Base-by-base conservation (phyloP, 2,329 filamentous ascomycete genomes). In the Microdochium nivale region DNA sequence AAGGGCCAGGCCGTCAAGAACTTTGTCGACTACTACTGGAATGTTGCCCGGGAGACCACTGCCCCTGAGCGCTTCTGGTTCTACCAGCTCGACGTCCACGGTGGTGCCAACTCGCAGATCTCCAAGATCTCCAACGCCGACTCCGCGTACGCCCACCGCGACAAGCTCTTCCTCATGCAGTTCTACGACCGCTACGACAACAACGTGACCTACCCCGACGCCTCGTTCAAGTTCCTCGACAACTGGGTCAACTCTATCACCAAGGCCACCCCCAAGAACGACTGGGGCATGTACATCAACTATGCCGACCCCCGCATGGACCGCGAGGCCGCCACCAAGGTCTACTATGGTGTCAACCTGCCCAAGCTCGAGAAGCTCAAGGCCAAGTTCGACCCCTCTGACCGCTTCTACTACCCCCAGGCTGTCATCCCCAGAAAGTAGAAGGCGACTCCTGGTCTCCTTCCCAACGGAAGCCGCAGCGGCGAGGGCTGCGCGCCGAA, bases 231-330 rank as follows among this genome's bases (percentile, higher is more conserved):
- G 21, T 59, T 65, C 16, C 51, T 65, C 19, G 56, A 65, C 46
- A 58, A 56, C 49, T 65, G 62, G 63, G 56, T 59, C 7, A 49
- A 55, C 25, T 53, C 55, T n/a, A 61, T 59, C 25, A 60, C 55
- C 14, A 52, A 54, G 32, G 52, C 60, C 27, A 30, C 65, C 13
- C 30, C 53, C 2, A 37, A 51, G 8, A 52, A 54, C 1, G 62
- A 64, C 50, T 60, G 58, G 55, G 64, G 63, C 49, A 64, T 65
- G 61, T 80, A 80, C 55, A 65, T 74, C 56, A 80, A 80, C 65
- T 80, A 80, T 50, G 70, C 76, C 3, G 77, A 80, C 57, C 70
- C 76, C 0, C 69, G 64, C 44, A 65, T 78, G 52, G 66, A 68
- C 58, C 66, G 70, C n/a, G 66, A 66, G 2, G 67, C 67, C n/a